A percentile compares a stretch with the other conserved stretches of the same genome.
Evolutionary conservation across 768 basidiomycete genomes (phyloP).

Genomic region (Fibroporia radiculosa): DNA sequence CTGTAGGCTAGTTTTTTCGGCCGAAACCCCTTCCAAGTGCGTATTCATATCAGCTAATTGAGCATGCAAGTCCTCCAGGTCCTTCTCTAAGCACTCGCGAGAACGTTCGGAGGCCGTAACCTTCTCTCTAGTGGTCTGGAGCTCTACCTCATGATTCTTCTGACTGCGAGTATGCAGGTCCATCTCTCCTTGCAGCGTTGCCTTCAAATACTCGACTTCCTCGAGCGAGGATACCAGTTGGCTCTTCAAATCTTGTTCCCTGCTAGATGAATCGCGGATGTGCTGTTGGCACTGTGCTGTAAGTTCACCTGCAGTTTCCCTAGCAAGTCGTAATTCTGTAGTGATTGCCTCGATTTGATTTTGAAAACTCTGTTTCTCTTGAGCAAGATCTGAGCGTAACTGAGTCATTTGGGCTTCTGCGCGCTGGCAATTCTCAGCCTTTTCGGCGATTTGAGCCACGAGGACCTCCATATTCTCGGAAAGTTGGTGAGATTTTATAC

Average conservation of each 20-base stretch:
- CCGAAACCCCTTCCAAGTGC: conserved; percentile 31
- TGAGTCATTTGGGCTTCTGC: conserved; percentile 8
- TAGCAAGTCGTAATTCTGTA: conserved; percentile 6
- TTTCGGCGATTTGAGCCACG: conserved; percentile 19
- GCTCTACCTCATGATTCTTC: conserved; percentile 11
- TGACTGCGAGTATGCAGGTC: conserved; percentile 9
- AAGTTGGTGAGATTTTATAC: conserved; percentile 28
- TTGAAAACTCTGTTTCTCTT: conserved; percentile 7
- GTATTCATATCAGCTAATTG: conserved; percentile 34
- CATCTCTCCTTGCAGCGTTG: conserved; percentile 19
- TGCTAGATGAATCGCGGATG: conserved; percentile 1
- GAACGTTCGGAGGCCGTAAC: conserved; percentile 11
- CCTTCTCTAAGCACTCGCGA: conserved; percentile 11
- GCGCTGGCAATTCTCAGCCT: conserved; percentile 15
- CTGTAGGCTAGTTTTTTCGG: conserved; percentile 47
- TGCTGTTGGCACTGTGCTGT: conserved; percentile 7
- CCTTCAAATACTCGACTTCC: conserved; percentile 29
- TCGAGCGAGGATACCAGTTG: conserved; percentile 8
- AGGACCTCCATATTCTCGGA: conserved; percentile 18
- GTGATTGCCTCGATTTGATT: background rate
- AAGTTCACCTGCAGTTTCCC: conserved; percentile 6
- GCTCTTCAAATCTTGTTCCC: conserved; percentile 13
- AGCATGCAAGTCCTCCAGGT: conserved; percentile 24
- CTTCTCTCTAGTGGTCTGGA: conserved; percentile 14
- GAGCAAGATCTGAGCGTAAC: conserved; percentile 3